Base-by-base conservation (phyloP, 768 basidiomycete species). In the Auriscalpium microsporum region DNA sequence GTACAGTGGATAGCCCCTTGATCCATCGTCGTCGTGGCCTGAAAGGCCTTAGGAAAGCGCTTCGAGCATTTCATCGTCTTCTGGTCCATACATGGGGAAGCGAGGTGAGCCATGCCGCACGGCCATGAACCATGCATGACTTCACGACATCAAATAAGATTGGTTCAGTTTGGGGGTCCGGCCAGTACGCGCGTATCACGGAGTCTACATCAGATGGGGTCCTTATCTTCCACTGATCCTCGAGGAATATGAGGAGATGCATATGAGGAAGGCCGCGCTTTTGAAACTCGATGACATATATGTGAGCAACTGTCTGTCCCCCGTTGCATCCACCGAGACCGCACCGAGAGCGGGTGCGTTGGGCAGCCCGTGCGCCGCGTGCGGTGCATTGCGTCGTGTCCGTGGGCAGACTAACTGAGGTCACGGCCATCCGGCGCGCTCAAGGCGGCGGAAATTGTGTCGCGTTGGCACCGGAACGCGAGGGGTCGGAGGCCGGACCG, bases 251-350 rank as follows among this genome's bases (percentile, higher is more conserved):
- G 1, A 82, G 61, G 10, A 75, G 58, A 62, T 84, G 82, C 59
- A 76, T 73, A 58, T 82, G 79, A 19, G 80, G 80, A 0, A 83
- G 72, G 0, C 78, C 77, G 0, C 75, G 63, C 55, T 82, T 83
- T 61, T 83, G 81, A 59, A 81, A 83, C 57, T 84, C 78, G 49
- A 81, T 79, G 8, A 72, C 74, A 53, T 79, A 78, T 0, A 82
- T 73, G 53, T 71, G 64, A 5, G 75, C 80, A 35, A 71, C 72
- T 7, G 66, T 55, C 1, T 55, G 8, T 0, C 80, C 80, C n/a
- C n/a, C n/a, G n/a, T n/a, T n/a, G n/a, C n/a, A n/a, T n/a, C n/a
- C n/a, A n/a, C n/a, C n/a, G n/a, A n/a, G n/a, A n/a, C n/a, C n/a
- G n/a, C n/a, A n/a, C n/a, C n/a, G n/a, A n/a, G n/a, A n/a, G n/a